phyloP scores from a whole-genome alignment of 2,329 filamentous ascomycete genomes.

The Xylaria sp. region DNA sequence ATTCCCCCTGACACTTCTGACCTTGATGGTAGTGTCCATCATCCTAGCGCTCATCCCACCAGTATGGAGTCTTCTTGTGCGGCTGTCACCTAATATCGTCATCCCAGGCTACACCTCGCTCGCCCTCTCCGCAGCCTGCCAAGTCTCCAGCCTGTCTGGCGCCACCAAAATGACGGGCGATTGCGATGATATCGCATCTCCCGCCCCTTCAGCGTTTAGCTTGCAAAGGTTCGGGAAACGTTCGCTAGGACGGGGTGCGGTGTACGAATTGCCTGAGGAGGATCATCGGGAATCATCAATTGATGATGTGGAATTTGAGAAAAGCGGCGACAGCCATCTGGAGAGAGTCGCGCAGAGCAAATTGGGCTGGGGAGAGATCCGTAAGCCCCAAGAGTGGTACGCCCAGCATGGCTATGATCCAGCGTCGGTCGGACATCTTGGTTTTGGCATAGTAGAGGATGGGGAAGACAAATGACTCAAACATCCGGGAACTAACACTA shows the following conservation, averaged over 20 bases:
- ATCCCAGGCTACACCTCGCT: constrained; percentile 23
- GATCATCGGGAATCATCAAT: not conserved
- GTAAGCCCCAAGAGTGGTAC: constrained; percentile 2
- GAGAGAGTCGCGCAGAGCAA: not conserved
- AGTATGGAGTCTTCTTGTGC: not conserved
- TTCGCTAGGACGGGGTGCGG: not conserved
- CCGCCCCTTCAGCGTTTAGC: not conserved
- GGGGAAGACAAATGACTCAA: too few relatives aligned
- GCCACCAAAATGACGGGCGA: not conserved
- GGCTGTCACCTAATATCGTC: constrained; percentile 14
- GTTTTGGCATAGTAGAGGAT: not conserved
- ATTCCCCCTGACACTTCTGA: not conserved
- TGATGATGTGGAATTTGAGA: not conserved
- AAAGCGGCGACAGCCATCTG: not conserved
- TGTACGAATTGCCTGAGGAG: not conserved
- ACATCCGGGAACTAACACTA: too few relatives aligned
- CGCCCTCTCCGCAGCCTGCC: constrained; percentile 27
- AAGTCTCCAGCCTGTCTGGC: not conserved
- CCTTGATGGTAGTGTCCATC: not conserved
- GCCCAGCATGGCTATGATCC: not conserved
- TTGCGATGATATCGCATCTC: not conserved
- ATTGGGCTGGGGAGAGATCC: not conserved
- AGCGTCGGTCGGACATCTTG: not conserved
- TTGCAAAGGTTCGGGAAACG: not conserved
- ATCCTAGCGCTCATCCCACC: not conserved